These are phyloP conservation scores for Batrachochytrium dendrobatidis DNA, from an alignment of 371 early-diverging fungal genomes.

Conservation along the genomic window DNA sequence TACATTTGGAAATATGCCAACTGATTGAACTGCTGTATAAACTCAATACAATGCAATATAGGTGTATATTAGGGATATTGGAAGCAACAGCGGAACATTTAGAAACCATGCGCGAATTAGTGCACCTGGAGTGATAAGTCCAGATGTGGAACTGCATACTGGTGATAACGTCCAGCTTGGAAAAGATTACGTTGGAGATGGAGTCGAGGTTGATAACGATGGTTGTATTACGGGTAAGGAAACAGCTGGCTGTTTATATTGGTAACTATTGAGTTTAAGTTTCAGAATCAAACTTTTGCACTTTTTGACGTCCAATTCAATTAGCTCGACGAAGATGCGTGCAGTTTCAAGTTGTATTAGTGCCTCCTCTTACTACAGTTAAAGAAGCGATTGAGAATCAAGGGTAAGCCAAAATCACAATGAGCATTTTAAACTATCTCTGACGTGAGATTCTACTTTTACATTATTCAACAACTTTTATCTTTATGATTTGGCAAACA, in stretches of 20 bases:
- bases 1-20: neutral
- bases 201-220: conserved; percentile 5
- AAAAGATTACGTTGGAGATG: conserved; percentile 27
- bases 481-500: too few relatives aligned
- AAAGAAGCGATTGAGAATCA: conserved; percentile 1
- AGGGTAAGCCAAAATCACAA: too few relatives aligned
- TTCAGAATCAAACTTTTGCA: neutral
- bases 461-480: too few relatives aligned
- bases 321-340: conserved; percentile 15
- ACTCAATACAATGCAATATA: too few relatives aligned
- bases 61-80: conserved; percentile 32
- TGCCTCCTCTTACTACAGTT: conserved; percentile 1
- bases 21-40: neutral
- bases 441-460: too few relatives aligned
- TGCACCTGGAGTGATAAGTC: conserved; percentile 21
- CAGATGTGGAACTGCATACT: conserved; percentile 16
- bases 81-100: conserved; percentile 40
- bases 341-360: conserved; percentile 10
- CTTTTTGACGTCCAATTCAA: neutral
- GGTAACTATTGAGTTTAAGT: conserved; percentile 8
- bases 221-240: neutral
- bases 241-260: neutral
- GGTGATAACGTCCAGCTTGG: conserved; percentile 40
- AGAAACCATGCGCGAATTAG: conserved; percentile 35
- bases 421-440: too few relatives aligned